Conservation (phyloP, 352 stramenopile species). For the Phytophthora fragariaefolia region DNA sequence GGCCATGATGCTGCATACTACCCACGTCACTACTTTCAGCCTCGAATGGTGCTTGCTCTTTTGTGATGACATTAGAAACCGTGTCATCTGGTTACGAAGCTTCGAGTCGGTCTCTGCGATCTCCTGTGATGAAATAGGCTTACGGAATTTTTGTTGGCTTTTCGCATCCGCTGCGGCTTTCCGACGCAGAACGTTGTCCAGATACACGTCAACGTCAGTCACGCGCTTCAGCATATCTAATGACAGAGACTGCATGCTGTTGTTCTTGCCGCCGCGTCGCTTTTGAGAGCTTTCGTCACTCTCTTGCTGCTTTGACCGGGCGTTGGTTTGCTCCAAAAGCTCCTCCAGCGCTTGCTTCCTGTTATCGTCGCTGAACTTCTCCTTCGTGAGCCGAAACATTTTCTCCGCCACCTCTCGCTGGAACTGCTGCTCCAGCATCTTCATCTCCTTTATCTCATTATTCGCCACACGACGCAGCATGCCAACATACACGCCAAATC, state of each 20-base stretch:
- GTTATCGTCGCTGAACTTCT: conserved; percentile 88
- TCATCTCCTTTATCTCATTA: conserved; percentile 84
- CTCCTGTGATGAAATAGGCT: conserved; percentile 67
- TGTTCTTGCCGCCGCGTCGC: conserved; percentile 26
- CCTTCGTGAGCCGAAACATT: conserved; percentile 85
- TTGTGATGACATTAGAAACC: conserved; percentile 72
- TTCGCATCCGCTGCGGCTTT: conserved; percentile 52
- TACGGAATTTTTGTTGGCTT: conserved; percentile 32
- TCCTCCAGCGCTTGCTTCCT: conserved; percentile 74
- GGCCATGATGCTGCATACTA: conserved; percentile 85
- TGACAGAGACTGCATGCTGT: conserved; percentile 65
- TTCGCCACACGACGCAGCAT: conserved; percentile 78
- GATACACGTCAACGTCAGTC: conserved; percentile 82
- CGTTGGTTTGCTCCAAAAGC: conserved; percentile 50
- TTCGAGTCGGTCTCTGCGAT: conserved; percentile 81
- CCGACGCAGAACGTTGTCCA: conserved; percentile 80
- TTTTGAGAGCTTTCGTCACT: conserved; percentile 21
- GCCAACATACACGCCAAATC: conserved; percentile 80
- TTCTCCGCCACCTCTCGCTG: conserved; percentile 77
- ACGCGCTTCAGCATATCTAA: conserved; percentile 84
- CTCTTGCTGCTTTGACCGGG: conserved; percentile 16
- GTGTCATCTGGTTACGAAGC: conserved; percentile 79
- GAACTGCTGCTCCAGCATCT: conserved; percentile 82
- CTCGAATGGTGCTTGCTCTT: conserved; percentile 84
- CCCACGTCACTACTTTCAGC: conserved; percentile 87